These are phyloP conservation scores for Penicillium occitanis DNA, from an alignment of 2,329 filamentous ascomycete genomes.

Conservation along the genomic window DNA sequence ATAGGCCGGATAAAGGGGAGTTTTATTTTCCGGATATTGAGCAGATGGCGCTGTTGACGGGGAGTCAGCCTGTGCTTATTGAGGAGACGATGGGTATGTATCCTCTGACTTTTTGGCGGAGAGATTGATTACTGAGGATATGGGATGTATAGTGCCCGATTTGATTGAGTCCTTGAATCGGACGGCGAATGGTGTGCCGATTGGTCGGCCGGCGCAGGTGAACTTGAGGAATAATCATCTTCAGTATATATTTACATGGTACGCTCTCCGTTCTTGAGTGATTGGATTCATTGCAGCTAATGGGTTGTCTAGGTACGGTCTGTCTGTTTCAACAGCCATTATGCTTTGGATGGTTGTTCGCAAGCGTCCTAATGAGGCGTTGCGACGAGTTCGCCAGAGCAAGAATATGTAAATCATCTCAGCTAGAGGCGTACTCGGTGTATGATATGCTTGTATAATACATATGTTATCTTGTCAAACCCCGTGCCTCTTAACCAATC, in stretches of 20 bases:
- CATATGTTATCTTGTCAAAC: neutral
- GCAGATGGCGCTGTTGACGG: slow-evolving; percentile 82
- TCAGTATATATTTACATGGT: slow-evolving; percentile 99
- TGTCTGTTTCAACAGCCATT: slow-evolving; percentile 79
- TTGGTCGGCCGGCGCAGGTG: slow-evolving; percentile 83
- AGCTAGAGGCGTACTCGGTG: slow-evolving; percentile 21
- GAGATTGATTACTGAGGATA: neutral
- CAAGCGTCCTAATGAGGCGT: slow-evolving; percentile 73
- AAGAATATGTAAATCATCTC: slow-evolving; percentile 63
- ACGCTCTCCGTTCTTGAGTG: slow-evolving; percentile 38
- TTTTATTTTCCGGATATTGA: slow-evolving; percentile 95
- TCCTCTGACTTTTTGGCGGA: neutral
- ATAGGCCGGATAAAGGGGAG: slow-evolving; percentile 75
- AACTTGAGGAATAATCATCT: slow-evolving; percentile 94
- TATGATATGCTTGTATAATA: slow-evolving; percentile 9
- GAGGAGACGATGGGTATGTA: slow-evolving; percentile 86
- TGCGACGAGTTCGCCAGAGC: slow-evolving; percentile 73
- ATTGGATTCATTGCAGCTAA: neutral
- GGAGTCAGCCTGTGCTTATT: slow-evolving; percentile 87
- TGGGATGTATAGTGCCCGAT: slow-evolving; percentile 63
- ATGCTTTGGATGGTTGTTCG: slow-evolving; percentile 97
- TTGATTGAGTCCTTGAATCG: slow-evolving; percentile 73
- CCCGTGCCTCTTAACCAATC: neutral
- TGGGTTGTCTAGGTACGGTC: slow-evolving; percentile 67
- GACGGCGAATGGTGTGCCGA: slow-evolving; percentile 78